phyloP scores from a whole-genome alignment of 2,329 filamentous ascomycete genomes.

The Xylaria sp. region DNA sequence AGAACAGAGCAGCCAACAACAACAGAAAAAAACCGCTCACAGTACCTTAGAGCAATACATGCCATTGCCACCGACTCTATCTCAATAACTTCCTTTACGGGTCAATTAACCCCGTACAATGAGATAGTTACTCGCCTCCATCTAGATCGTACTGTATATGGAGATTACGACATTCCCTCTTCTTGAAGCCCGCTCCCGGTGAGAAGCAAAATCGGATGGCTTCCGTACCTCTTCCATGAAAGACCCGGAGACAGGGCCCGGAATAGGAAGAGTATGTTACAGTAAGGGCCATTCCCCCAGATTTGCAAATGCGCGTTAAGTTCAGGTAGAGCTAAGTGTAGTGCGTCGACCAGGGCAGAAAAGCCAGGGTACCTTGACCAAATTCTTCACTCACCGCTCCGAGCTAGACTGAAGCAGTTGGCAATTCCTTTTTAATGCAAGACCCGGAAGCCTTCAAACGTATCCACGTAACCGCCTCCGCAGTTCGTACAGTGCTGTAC shows the following conservation, averaged over 20 bases:
- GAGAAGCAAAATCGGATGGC: constrained; percentile 34
- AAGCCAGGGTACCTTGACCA: constrained; percentile 26
- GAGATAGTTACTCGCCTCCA: constrained; percentile 13
- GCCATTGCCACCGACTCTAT: constrained; percentile 14
- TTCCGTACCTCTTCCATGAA: constrained; percentile 45
- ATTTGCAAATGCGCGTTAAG: constrained; percentile 43
- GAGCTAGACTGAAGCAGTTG: constrained; percentile 31
- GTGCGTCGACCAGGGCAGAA: constrained; percentile 24
- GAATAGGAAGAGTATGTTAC: constrained; percentile 43
- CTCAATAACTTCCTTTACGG: neutral
- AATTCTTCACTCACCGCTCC: constrained; percentile 33
- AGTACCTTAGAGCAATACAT: neutral
- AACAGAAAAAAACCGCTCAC: constrained; percentile 6
- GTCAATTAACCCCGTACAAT: constrained; percentile 19
- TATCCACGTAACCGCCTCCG: constrained; percentile 33
- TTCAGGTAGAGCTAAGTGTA: constrained; percentile 23
- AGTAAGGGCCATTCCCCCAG: constrained; percentile 44
- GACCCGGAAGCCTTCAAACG: constrained; percentile 27
- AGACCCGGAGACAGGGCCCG: constrained; percentile 46
- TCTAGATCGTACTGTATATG: constrained; percentile 11
- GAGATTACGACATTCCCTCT: constrained; percentile 32
- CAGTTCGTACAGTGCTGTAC: constrained; percentile 35
- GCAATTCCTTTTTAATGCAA: constrained; percentile 38
- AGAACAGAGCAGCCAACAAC: neutral
- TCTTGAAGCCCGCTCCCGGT: constrained; percentile 38